Conservation (phyloP, 2,329 filamentous ascomycete genomes). For the Paraphaeosphaeria minitans region DNA sequence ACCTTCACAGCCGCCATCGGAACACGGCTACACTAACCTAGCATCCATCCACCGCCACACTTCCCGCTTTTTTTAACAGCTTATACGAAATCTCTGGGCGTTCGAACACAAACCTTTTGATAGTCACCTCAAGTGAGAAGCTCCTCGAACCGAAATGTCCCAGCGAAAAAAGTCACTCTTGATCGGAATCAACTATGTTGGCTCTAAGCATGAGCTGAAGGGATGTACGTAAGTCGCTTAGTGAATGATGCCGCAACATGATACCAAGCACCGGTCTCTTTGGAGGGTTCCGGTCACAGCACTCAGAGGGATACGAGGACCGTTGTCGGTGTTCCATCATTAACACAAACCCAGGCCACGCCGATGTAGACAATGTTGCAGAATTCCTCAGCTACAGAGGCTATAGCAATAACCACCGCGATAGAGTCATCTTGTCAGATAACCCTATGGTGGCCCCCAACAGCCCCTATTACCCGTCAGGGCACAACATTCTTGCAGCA, state of each 20-base stretch:
- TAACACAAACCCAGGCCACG: slow-evolving; percentile 32
- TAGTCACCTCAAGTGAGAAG: not conserved
- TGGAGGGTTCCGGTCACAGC: not conserved
- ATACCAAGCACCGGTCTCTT: not conserved
- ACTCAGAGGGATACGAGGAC: not conserved
- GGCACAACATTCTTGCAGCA: slow-evolving; percentile 56
- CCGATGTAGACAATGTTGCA: slow-evolving; percentile 56
- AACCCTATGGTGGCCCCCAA: slow-evolving; percentile 32
- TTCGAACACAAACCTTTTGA: not conserved
- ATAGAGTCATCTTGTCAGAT: slow-evolving; percentile 55
- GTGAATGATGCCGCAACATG: not conserved
- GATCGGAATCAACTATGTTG: slow-evolving; percentile 60
- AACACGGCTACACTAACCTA: not conserved
- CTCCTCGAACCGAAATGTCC: not conserved
- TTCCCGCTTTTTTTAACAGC: not conserved
- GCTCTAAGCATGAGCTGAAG: slow-evolving; percentile 50
- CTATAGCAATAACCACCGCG: slow-evolving; percentile 48
- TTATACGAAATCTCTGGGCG: not conserved
- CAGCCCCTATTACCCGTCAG: slow-evolving; percentile 47
- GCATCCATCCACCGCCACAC: not conserved
- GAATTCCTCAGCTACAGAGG: slow-evolving; percentile 53
- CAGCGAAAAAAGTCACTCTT: slow-evolving; percentile 55
- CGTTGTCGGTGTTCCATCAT: not conserved
- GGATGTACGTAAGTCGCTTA: slow-evolving; percentile 44
- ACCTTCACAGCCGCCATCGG: not conserved